Evolutionary conservation across 139 green algal species (phyloP).

Genomic region (Chlorella sp.): DNA sequence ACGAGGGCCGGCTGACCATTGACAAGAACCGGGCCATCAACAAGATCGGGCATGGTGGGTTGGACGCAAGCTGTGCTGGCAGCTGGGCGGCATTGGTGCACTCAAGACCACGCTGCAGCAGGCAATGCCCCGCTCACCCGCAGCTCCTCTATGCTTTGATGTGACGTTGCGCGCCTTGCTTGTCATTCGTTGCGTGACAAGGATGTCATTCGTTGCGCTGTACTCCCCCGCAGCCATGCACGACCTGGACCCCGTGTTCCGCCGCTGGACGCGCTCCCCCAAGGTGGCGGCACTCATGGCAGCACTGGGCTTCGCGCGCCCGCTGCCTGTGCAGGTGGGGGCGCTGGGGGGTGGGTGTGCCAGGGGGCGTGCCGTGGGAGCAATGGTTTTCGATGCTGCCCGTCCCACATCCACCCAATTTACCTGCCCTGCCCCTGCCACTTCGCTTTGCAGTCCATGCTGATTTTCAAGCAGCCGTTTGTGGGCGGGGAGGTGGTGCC

Average conservation of each 20-base stretch:
- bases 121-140: too few species aligned
- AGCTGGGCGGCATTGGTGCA: too few species aligned
- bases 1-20: conserved; percentile 56
- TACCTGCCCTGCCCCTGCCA: not conserved
- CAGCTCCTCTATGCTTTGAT: too few species aligned
- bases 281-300: conserved; percentile 69
- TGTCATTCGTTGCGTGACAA: too few species aligned
- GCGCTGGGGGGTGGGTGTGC: too few species aligned
- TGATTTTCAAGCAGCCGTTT: conserved; percentile 80
- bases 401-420: too few species aligned
- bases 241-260: conserved; percentile 93
- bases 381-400: too few species aligned
- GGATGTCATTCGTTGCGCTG: too few species aligned
- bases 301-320: conserved; percentile 78
- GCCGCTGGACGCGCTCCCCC: conserved; percentile 76
- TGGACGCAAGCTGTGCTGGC: too few species aligned
- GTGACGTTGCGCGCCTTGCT: too few species aligned
- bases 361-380: too few species aligned
- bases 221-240: conserved; percentile 79
- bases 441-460: conserved; percentile 45
- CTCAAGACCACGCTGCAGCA: too few species aligned
- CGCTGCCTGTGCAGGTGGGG: conserved; percentile 86
- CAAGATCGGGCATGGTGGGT: conserved; percentile 89
- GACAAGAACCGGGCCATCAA: conserved; percentile 85
- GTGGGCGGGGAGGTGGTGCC: conserved; percentile 93